Evolutionary conservation across 2,329 filamentous ascomycete species (phyloP), one percentile per base, ranked within the genome.

Genomic region (Diaporthe sp.): DNA sequence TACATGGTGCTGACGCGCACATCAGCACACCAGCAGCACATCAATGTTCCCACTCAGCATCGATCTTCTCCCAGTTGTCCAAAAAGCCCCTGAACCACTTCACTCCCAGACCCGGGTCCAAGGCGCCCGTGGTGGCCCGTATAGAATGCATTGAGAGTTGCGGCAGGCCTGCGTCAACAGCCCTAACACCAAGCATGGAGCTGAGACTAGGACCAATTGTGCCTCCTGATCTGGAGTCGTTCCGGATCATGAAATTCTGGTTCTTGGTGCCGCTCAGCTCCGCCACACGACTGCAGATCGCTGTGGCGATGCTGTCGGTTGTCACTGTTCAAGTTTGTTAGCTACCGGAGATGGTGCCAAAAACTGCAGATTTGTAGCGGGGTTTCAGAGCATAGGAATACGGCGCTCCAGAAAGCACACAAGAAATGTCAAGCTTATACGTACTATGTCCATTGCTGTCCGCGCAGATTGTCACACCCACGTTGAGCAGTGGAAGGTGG

Each of bases 81-180:
- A 97, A 89, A 83, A 98, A 98, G 2, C 93, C 95, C 87, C 94
- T 94, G 86, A 98, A 98, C 77, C 95, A 91, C 84, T 94, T 92
- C 25, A 97, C 94, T 5, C 96, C 96, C 77, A 98, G 85, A 0
- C 96, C 96, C 0, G 96, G 96, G 81, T 98, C 96, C 77, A 96
- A 82, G 50, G 90, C 90, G 3, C 96, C 96, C 0, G 94, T 97
- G 0, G 95, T 98, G 0, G 96, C 96, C 35, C 96, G 90, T 77
- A 98, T 94, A 70, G 92, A 94, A 83, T 98, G 96, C 96, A 98
- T 98, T 80, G 93, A 96, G 78, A 98, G 84, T 85, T 98, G 96
- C 7, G 95, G 92, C 79, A 98, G 92, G 19, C 96, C 96, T 0
- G 94, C 95, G 81, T 98, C 96, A 65, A 97, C 93, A 0, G 94